Evolutionary conservation across 805 yeast genomes (phyloP).

Genomic region (Metschnikowia cubensis): DNA sequence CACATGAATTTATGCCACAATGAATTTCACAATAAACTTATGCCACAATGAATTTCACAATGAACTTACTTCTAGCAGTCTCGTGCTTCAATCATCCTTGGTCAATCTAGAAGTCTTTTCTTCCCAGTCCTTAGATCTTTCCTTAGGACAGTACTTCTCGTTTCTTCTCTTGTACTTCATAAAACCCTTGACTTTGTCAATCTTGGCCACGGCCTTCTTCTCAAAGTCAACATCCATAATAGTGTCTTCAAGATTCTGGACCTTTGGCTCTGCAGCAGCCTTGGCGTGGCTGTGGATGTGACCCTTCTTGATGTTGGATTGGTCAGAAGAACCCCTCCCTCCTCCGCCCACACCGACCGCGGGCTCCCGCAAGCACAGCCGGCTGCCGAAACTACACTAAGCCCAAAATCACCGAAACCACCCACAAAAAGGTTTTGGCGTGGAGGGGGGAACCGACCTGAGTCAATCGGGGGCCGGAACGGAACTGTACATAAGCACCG

Average conservation of each 20-base stretch:
- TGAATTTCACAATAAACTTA: too few relatives aligned
- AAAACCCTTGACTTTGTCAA: constrained; percentile 86
- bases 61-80: constrained; percentile 97
- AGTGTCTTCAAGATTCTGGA: constrained; percentile 86
- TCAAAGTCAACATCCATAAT: constrained; percentile 65
- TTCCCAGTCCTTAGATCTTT: constrained; percentile 86
- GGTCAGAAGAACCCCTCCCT: too few relatives aligned
- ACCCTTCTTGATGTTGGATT: constrained; percentile 49
- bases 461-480: too few relatives aligned
- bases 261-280: constrained; percentile 71
- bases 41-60: too few relatives aligned
- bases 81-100: constrained; percentile 85
- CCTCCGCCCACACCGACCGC: too few relatives aligned
- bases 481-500: too few relatives aligned
- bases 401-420: too few relatives aligned
- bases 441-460: too few relatives aligned
- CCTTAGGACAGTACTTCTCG: constrained; percentile 75
- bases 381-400: too few relatives aligned
- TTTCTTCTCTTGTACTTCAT: constrained; percentile 88
- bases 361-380: too few relatives aligned
- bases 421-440: too few relatives aligned
- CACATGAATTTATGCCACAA: too few relatives aligned
- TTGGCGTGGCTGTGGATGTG: constrained; percentile 37
- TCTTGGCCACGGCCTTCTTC: constrained; percentile 54
- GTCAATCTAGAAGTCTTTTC: constrained; percentile 79